Percentiles rank a stretch among this genome's conserved stretches.
Evolutionary conservation across 805 yeast genomes (phyloP).

Genomic region (Sugiyamaella marilandica): DNA sequence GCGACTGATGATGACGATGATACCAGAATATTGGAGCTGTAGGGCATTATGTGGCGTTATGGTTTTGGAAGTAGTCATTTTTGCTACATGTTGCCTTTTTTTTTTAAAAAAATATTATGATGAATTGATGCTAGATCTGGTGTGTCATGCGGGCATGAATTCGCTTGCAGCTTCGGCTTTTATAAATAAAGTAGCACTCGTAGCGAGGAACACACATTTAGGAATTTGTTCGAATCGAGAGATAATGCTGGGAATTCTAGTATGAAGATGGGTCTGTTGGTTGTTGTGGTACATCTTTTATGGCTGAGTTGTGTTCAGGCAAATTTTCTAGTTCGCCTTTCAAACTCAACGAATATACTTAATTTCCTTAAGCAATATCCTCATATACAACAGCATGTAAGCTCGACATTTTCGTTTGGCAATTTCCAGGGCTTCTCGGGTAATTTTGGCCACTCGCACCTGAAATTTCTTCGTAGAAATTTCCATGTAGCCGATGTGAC

Average conservation of each 20-base stretch:
- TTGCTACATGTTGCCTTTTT: background rate
- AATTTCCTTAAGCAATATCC: constrained; percentile 36
- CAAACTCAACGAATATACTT: constrained; percentile 19
- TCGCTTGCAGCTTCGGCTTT: background rate
- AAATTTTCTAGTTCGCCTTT: constrained; percentile 25
- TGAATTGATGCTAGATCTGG: background rate
- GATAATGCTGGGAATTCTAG: too few species aligned
- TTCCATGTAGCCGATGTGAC: constrained; percentile 30
- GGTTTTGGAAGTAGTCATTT: background rate
- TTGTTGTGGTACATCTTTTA: too few species aligned
- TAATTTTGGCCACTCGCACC: constrained; percentile 45
- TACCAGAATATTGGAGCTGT: background rate
- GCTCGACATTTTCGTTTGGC: constrained; percentile 59
- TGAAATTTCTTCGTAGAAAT: constrained; percentile 37
- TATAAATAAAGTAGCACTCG: too few species aligned
- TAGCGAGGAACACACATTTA: too few species aligned
- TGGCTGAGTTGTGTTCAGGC: too few species aligned
- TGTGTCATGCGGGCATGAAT: background rate
- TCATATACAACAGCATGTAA: constrained; percentile 42
- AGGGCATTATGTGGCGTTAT: background rate
- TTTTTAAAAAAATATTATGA: background rate
- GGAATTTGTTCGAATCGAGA: too few species aligned
- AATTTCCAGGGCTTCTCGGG: constrained; percentile 68
- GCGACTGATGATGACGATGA: constrained; percentile 59
- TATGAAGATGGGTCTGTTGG: too few species aligned